Conservation (phyloP, 2,329 filamentous ascomycete species). For the Fusarium sp. region DNA sequence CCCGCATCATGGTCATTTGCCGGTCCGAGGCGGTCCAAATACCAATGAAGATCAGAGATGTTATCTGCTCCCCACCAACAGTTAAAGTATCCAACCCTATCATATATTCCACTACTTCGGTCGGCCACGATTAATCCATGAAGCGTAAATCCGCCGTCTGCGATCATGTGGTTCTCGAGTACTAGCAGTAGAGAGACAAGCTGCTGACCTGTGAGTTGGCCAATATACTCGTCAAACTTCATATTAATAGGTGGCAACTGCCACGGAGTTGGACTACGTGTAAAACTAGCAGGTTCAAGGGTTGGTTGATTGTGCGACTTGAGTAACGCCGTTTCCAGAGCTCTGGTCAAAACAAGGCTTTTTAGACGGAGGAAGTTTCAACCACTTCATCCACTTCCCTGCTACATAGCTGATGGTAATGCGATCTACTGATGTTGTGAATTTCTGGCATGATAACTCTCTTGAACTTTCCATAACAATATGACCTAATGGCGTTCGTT, state of each 20-base stretch:
- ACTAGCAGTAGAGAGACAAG: background rate
- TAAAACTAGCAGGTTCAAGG: too few relatives aligned
- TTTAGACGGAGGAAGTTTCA: too few relatives aligned
- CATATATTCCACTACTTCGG: background rate
- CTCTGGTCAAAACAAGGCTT: too few relatives aligned
- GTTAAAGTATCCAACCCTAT: background rate
- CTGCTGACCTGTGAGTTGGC: background rate
- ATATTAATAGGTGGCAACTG: background rate
- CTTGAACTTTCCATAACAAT: too few relatives aligned
- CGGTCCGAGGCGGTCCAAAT: background rate
- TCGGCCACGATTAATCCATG: background rate
- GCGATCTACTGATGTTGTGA: too few relatives aligned
- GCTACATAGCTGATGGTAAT: too few relatives aligned
- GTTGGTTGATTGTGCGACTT: too few relatives aligned
- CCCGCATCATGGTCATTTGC: background rate
- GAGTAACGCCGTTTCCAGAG: too few relatives aligned
- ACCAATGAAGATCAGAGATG: background rate
- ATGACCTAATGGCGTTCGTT: too few relatives aligned
- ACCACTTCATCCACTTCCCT: too few relatives aligned
- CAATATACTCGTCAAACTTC: background rate
- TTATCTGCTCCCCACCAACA: background rate
- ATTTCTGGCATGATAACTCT: too few relatives aligned
- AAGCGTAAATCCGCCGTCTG: background rate
- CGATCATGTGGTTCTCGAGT: background rate
- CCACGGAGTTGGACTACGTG: too few relatives aligned